Base-by-base conservation (phyloP, 2,329 filamentous ascomycete species). In the Cryphonectria carpinicola region DNA sequence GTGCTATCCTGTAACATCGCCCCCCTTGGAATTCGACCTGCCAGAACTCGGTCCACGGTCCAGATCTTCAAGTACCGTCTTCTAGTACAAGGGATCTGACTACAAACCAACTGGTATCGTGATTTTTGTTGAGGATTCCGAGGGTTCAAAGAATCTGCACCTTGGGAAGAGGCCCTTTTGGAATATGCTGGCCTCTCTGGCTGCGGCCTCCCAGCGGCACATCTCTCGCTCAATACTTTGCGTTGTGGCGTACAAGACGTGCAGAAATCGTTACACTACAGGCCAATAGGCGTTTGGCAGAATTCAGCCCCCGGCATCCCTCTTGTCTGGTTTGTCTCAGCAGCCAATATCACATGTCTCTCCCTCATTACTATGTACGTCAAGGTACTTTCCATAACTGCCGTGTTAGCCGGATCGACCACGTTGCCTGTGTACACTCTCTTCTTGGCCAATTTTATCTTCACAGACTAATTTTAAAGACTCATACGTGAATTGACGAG, bases 281-380 rank as follows among this genome's bases (percentile, higher is more conserved):
- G 43, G 43, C 2, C 43, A 22, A 2, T n/a, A 10, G 6, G 17
- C 43, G 43, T 25, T 11, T 25, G 10, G 4, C n/a, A 32, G 52
- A 28, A 14, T 14, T 58, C 54, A 58, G 54, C 52, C 5, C n/a
- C 52, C 52, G 52, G n/a, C 3, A 54, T 54, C 49, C 49, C 22
- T 56, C 52, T 56, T 49, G 14, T 49, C 43, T 7, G 17, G 43
- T 56, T 58, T 58, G 54, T 58, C 54, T 58, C 54, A 58, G 28
- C 28, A 25, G 28, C 54, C 14, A 58, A 58, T 58, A 32, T 58
- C 54, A 8, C 54, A 32, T 58, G 54, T 58, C 54, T 58, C 54
- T 32, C 54, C 54, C 8, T 32, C 54, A 58, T 58, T 58, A 19
- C 54, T 17, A 17, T 17, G 54, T 35, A 58, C 54, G 25, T 7